Conservation (phyloP, 192 early-diverging fungal genomes). For the Endogone sp. region DNA sequence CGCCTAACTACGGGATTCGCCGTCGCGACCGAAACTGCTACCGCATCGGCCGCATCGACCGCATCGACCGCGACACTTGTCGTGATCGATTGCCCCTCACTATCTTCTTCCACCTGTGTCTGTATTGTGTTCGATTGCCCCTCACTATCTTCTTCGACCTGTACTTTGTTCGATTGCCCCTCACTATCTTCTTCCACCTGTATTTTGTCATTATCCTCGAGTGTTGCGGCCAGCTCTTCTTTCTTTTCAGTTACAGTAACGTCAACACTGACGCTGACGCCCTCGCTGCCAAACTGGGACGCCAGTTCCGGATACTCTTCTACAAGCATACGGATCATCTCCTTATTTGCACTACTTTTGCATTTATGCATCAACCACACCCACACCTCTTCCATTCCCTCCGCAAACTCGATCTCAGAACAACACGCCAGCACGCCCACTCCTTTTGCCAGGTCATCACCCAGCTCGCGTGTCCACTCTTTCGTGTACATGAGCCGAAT, state of each 20-base stretch:
- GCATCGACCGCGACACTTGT: background rate
- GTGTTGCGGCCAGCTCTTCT: background rate
- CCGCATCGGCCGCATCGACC: background rate
- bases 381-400: constrained; percentile 19
- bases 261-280: background rate
- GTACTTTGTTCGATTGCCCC: background rate
- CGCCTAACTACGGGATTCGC: background rate
- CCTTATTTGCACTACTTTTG: constrained; percentile 5
- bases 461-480: constrained; percentile 13
- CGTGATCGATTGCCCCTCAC: background rate
- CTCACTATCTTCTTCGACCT: background rate
- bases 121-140: background rate
- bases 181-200: background rate
- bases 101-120: background rate
- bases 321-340: constrained; percentile 13
- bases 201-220: background rate
- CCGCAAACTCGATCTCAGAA: constrained; percentile 21
- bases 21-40: background rate
- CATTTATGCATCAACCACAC: constrained; percentile 19
- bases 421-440: constrained; percentile 18
- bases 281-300: background rate
- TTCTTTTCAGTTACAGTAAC: background rate
- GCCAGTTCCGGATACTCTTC: constrained; percentile 18
- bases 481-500: constrained; percentile 29
- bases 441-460: constrained; percentile 15